Evolutionary conservation across 2,329 filamentous ascomycete species (phyloP).

Genomic region (Pyricularia sp.): DNA sequence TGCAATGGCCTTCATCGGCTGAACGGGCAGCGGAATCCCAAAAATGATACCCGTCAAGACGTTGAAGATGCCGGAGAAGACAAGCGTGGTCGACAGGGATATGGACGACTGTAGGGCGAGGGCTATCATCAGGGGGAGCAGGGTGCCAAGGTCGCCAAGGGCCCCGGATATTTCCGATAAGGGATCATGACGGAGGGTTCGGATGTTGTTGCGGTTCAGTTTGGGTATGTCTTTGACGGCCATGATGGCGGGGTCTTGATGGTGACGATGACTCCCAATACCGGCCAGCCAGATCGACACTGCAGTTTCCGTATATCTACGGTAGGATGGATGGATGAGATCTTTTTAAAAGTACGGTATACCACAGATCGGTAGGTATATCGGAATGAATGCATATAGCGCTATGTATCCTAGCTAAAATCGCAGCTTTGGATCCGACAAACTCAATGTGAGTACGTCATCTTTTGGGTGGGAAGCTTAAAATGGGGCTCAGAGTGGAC

Average conservation of each 20-base stretch:
- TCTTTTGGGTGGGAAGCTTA: background rate
- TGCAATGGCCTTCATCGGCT: slow-evolving; percentile 87
- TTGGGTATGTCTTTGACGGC: slow-evolving; percentile 18
- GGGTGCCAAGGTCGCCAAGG: slow-evolving; percentile 77
- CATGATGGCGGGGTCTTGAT: slow-evolving; percentile 8
- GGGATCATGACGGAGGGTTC: slow-evolving; percentile 35
- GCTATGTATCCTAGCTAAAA: background rate
- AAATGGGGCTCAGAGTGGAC: background rate
- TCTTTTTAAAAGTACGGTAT: background rate
- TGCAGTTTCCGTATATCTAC: background rate
- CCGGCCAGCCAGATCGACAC: background rate
- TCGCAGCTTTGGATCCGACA: background rate
- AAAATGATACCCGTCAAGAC: slow-evolving; percentile 73
- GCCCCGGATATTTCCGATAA: slow-evolving; percentile 77
- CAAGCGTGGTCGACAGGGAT: slow-evolving; percentile 70
- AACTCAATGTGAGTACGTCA: background rate
- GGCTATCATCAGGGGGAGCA: slow-evolving; percentile 82
- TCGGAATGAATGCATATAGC: background rate
- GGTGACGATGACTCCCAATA: background rate
- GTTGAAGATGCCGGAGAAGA: slow-evolving; percentile 85
- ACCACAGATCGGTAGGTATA: background rate
- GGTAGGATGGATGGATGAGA: background rate
- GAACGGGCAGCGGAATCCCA: slow-evolving; percentile 82
- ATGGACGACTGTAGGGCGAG: slow-evolving; percentile 71
- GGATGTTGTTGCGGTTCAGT: slow-evolving; percentile 36